These are phyloP conservation scores for Croton laevigatus DNA, from an alignment of 441 rosid genomes.

Conservation along the genomic window DNA sequence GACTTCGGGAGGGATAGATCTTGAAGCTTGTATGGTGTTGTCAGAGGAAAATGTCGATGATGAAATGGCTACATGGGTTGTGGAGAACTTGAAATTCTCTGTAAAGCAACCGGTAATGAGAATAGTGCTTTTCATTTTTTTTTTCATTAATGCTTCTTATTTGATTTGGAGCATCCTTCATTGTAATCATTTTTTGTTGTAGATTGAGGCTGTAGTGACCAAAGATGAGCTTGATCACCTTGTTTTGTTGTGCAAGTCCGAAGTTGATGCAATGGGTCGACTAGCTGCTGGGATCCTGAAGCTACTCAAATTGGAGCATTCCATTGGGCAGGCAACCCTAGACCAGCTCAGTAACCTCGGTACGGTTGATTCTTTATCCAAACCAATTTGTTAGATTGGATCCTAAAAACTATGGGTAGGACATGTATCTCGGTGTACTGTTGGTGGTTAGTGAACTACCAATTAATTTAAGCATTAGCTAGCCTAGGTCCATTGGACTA, in stretches of 20 bases:
- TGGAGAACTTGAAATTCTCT: slow-evolving; percentile 79
- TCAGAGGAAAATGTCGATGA: slow-evolving; percentile 46
- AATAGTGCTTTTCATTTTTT: slow-evolving; percentile 17
- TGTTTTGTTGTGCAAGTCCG: slow-evolving; percentile 74
- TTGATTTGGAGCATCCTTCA: neutral
- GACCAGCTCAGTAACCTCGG: slow-evolving; percentile 94
- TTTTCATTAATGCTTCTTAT: slow-evolving; percentile 1
- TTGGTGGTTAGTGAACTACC: neutral
- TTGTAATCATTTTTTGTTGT: slow-evolving; percentile 19
- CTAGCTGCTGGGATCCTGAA: slow-evolving; percentile 81
- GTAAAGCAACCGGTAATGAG: slow-evolving; percentile 78
- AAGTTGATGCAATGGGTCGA: slow-evolving; percentile 90
- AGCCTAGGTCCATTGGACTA: no score
- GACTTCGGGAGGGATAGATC: slow-evolving; percentile 57
- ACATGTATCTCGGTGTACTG: neutral
- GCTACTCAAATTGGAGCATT: slow-evolving; percentile 75
- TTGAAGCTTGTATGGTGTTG: slow-evolving; percentile 67
- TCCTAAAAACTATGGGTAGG: neutral
- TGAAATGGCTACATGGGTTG: slow-evolving; percentile 63
- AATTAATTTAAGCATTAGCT: neutral
- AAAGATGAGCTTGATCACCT: slow-evolving; percentile 90
- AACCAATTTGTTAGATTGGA: neutral
- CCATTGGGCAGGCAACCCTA: slow-evolving; percentile 75
- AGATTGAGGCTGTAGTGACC: slow-evolving; percentile 90
- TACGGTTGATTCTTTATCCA: slow-evolving; percentile 29